Evolutionary conservation across 2,329 filamentous ascomycete genomes (phyloP).

Genomic region (Cladosporium sp.): DNA sequence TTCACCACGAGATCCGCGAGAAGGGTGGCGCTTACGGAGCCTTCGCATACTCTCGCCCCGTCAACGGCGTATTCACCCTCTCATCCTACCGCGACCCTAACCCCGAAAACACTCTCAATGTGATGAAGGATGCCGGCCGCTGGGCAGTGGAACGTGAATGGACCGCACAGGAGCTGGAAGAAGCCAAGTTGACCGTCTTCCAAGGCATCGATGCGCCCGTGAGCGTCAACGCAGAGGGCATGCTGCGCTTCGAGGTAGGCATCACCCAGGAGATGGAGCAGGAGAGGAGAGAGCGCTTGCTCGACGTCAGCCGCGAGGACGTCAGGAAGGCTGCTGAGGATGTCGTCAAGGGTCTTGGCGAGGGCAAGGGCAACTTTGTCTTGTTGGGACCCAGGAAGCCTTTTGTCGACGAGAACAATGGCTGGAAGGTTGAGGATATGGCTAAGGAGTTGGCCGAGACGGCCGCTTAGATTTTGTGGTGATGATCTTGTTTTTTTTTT

Average conservation of each 20-base stretch:
- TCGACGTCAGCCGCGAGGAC: constrained; percentile 78
- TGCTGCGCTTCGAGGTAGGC: constrained; percentile 77
- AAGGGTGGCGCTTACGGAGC: constrained; percentile 96
- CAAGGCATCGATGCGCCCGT: constrained; percentile 84
- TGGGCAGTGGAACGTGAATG: constrained; percentile 80
- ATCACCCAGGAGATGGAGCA: constrained; percentile 88
- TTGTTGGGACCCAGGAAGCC: constrained; percentile 46
- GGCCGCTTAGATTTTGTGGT: constrained; percentile 1
- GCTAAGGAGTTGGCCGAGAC: constrained; percentile 22
- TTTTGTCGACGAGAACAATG: constrained; percentile 59
- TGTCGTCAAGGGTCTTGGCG: constrained; percentile 54
- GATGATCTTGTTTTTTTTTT: background rate
- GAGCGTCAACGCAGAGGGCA: constrained; percentile 81
- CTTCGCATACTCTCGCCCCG: constrained; percentile 72
- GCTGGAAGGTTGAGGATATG: constrained; percentile 74
- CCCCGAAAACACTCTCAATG: constrained; percentile 76
- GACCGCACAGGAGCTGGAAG: constrained; percentile 81
- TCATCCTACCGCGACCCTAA: constrained; percentile 97
- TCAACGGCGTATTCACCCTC: constrained; percentile 86
- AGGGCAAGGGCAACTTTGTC: constrained; percentile 12
- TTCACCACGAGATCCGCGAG: constrained; percentile 96
- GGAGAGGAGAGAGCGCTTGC: constrained; percentile 70
- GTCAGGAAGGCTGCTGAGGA: constrained; percentile 76
- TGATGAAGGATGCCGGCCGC: constrained; percentile 75
- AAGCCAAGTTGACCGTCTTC: constrained; percentile 94